Percentiles rank a stretch among this genome's conserved stretches.
Conservation (phyloP, 441 rosid species). For the Caryocar brasiliense region DNA sequence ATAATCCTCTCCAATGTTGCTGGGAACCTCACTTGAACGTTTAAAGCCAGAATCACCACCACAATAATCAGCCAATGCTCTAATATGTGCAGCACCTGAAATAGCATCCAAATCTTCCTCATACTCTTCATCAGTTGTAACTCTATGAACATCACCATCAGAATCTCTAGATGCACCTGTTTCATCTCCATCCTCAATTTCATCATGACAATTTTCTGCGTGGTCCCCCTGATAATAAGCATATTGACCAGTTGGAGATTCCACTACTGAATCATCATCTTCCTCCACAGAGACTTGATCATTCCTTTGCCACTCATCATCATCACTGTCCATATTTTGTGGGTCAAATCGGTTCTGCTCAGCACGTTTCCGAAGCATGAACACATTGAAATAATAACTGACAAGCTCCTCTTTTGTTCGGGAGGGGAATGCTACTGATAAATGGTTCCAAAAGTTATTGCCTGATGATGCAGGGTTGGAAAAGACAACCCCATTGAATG, state of each 20-base stretch:
- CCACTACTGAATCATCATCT: slow-evolving; percentile 35
- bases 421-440: slow-evolving; percentile 28
- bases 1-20: slow-evolving; percentile 8
- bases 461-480: slow-evolving; percentile 32
- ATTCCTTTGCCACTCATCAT: slow-evolving; percentile 45
- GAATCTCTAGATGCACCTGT: slow-evolving; percentile 12
- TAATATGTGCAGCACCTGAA: slow-evolving; percentile 10
- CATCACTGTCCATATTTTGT: slow-evolving; percentile 47
- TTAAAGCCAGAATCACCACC: slow-evolving; percentile 2
- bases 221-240: slow-evolving; percentile 13
- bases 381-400: slow-evolving; percentile 42
- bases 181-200: slow-evolving; percentile 20
- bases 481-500: slow-evolving; percentile 27
- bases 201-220: slow-evolving; percentile 16
- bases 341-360: slow-evolving; percentile 31
- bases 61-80: slow-evolving; percentile 4
- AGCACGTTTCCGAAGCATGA: slow-evolving; percentile 35
- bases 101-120: slow-evolving; percentile 26
- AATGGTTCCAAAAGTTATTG: slow-evolving; percentile 36
- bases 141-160: not conserved
- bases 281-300: slow-evolving; percentile 19
- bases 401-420: slow-evolving; percentile 27
- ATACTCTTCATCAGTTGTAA: slow-evolving; percentile 20
- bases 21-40: slow-evolving; percentile 4
- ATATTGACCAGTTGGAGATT: slow-evolving; percentile 24